These are phyloP conservation scores for Pythium periplocum DNA, from an alignment of 352 stramenopile genomes.

Conservation along the genomic window DNA sequence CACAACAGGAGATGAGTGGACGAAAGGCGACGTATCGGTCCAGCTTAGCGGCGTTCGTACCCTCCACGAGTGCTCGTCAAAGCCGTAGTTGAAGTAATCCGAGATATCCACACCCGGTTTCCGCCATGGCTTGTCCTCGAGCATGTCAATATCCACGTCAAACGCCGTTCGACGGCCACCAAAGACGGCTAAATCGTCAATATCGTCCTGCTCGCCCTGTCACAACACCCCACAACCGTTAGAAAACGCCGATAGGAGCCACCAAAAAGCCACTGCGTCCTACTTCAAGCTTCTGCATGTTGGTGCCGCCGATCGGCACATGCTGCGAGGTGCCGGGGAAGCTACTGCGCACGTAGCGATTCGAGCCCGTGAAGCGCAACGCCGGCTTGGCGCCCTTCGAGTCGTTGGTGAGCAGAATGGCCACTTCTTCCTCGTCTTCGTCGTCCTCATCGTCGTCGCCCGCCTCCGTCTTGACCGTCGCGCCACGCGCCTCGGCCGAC, in stretches of 20 bases:
- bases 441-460: conserved; percentile 72
- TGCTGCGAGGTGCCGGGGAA: conserved; percentile 37
- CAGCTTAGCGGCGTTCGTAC: no score
- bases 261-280: background rate
- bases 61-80: conserved; percentile 85
- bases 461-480: background rate
- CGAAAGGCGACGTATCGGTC: no score
- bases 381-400: conserved; percentile 59
- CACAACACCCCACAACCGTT: background rate
- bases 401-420: conserved; percentile 72
- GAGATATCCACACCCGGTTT: conserved; percentile 90
- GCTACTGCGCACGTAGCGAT: conserved; percentile 69
- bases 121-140: conserved; percentile 90
- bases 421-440: conserved; percentile 81
- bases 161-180: conserved; percentile 86
- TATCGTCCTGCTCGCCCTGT: conserved; percentile 24
- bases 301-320: conserved; percentile 13
- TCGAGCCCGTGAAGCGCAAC: conserved; percentile 72
- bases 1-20: background rate
- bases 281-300: conserved; percentile 9
- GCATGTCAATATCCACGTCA: conserved; percentile 89
- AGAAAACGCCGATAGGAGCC: background rate
- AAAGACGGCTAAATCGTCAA: conserved; percentile 75
- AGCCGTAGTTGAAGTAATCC: conserved; percentile 94
- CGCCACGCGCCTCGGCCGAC: background rate